phyloP scores from a whole-genome alignment of 495 filamentous ascomycete species.

The Penicillium crystallinum region DNA sequence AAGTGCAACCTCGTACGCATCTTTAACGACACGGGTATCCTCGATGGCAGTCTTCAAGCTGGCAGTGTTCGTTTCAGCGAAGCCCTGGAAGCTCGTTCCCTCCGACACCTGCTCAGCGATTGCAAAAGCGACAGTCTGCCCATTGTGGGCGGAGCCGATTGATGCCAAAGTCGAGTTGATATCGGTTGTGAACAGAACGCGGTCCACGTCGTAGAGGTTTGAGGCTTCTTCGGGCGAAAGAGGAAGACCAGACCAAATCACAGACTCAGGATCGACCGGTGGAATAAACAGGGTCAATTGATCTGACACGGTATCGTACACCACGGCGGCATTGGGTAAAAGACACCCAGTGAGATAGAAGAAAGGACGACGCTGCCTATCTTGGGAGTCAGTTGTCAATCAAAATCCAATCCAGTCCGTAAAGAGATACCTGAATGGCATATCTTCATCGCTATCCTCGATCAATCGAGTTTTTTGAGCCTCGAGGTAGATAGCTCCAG shows the following conservation, averaged over 20 bases:
- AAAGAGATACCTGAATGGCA: slow-evolving; percentile 63
- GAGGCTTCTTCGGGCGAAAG: slow-evolving; percentile 68
- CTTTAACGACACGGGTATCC: slow-evolving; percentile 71
- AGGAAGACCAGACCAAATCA: slow-evolving; percentile 95
- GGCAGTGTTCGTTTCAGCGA: slow-evolving; percentile 54
- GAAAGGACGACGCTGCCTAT: slow-evolving; percentile 78
- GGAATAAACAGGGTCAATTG: slow-evolving; percentile 89
- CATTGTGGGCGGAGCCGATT: slow-evolving; percentile 36
- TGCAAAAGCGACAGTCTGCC: slow-evolving; percentile 56
- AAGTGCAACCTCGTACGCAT: slow-evolving; percentile 78
- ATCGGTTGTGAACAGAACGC: slow-evolving; percentile 62
- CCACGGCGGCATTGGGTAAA: slow-evolving; percentile 73
- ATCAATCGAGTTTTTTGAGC: slow-evolving; percentile 69
- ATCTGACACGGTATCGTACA: slow-evolving; percentile 68
- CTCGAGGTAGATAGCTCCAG: slow-evolving; percentile 72
- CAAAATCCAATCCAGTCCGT: neutral
- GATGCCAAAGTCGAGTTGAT: slow-evolving; percentile 58
- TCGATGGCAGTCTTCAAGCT: slow-evolving; percentile 73
- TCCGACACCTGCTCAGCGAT: slow-evolving; percentile 68
- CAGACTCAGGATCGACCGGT: slow-evolving; percentile 75
- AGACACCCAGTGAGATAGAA: slow-evolving; percentile 91
- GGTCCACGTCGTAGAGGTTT: slow-evolving; percentile 76
- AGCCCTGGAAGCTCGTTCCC: slow-evolving; percentile 57
- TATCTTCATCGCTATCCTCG: slow-evolving; percentile 77
- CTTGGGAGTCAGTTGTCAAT: neutral